Evolutionary conservation across 148 eudicot genomes (phyloP).

Genomic region (Salicornia ramosissima): DNA sequence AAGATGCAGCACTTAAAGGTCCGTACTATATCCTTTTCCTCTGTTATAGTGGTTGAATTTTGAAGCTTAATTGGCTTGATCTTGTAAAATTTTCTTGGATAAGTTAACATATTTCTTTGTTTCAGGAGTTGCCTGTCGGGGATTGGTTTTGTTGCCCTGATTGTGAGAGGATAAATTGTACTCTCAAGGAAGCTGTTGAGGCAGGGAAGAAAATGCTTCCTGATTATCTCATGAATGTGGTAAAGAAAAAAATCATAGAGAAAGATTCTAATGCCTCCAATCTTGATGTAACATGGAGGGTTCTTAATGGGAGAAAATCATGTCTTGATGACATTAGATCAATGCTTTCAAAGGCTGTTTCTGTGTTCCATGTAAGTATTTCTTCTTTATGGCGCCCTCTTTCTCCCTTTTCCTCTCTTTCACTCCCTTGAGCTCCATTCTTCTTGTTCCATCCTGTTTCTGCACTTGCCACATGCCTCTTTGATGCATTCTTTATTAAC

Average conservation of each 20-base stretch:
- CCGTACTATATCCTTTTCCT: not conserved
- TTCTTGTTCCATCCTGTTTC: not conserved
- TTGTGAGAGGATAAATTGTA: conserved; percentile 45
- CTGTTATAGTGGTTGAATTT: not conserved
- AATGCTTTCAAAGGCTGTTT: conserved; percentile 63
- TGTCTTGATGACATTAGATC: conserved; percentile 38
- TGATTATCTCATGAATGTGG: conserved; percentile 32
- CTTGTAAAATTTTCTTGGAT: not conserved
- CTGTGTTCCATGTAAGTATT: conserved; percentile 65
- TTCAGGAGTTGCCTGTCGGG: conserved; percentile 76
- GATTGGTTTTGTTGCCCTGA: conserved; percentile 67
- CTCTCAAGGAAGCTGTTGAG: conserved; percentile 42
- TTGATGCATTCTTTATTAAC: not conserved
- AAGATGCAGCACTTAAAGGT: conserved; percentile 61
- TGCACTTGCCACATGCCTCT: no score
- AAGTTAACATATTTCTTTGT: conserved; percentile 6
- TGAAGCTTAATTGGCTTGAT: not conserved
- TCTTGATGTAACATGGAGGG: conserved; percentile 70
- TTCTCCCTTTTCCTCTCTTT: conserved; percentile 3
- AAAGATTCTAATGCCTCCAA: conserved; percentile 31
- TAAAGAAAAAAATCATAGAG: conserved; percentile 46
- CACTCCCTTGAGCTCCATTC: not conserved
- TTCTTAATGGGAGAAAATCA: conserved; percentile 57
- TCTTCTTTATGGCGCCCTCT: conserved; percentile 21
- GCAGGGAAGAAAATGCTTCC: conserved; percentile 48